Conservation (phyloP, 1,284 basidiomycete species). For the Vanrija humicola region DNA sequence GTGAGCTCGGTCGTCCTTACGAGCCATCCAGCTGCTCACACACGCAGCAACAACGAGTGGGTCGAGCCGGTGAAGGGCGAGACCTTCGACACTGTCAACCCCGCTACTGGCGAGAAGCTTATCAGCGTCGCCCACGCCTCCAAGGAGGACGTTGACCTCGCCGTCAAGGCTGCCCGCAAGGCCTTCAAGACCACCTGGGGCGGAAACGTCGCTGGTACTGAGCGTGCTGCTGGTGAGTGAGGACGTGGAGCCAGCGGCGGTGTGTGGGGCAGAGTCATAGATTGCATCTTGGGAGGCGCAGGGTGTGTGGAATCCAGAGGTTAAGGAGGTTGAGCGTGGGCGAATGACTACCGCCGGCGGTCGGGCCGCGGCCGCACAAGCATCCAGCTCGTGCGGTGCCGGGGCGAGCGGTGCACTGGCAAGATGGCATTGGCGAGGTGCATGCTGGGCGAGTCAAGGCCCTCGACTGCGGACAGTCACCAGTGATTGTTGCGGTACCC, state of each 20-base stretch:
- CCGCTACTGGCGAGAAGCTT: constrained; percentile 57
- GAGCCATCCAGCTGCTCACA: not conserved
- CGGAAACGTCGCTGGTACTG: constrained; percentile 73
- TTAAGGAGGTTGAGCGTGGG: not conserved
- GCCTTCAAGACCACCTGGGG: constrained; percentile 86
- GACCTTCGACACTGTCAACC: constrained; percentile 31
- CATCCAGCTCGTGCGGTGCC: too few species aligned
- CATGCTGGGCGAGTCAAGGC: too few species aligned
- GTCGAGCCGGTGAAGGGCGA: constrained; percentile 22
- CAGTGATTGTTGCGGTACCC: too few species aligned
- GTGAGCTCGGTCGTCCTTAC: constrained; percentile 17
- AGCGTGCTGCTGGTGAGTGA: constrained; percentile 60
- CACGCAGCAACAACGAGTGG: constrained; percentile 38
- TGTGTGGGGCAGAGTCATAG: not conserved
- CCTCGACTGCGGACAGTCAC: too few species aligned
- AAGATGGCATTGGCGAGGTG: too few species aligned
- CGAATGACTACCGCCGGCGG: too few species aligned
- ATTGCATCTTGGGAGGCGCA: not conserved
- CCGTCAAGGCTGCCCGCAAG: constrained; percentile 75
- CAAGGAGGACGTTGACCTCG: constrained; percentile 68
- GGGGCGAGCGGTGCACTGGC: too few species aligned
- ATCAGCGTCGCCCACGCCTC: constrained; percentile 35
- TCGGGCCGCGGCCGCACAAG: too few species aligned
- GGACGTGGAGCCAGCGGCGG: not conserved
- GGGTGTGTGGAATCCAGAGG: not conserved